Evolutionary conservation across 345 rosid genomes (phyloP).

Genomic region (Turnera subulata): DNA sequence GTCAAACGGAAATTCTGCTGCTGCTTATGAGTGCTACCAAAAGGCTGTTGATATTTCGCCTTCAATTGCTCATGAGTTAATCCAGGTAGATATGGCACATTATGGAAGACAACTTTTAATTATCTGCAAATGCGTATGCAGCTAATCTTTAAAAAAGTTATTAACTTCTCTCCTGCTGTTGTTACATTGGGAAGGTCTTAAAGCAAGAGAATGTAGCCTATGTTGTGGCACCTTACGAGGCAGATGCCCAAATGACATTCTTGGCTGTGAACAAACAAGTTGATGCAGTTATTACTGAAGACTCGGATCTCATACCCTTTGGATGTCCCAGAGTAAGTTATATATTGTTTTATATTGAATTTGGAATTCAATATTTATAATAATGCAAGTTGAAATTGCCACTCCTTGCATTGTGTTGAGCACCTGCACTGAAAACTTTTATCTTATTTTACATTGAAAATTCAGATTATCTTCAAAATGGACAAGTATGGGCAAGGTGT

Average conservation of each 20-base stretch:
- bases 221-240: slow-evolving; percentile 95
- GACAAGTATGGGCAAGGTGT: slow-evolving; percentile 94
- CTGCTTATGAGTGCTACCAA: slow-evolving; percentile 88
- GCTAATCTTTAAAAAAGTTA: not conserved
- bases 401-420: not conserved
- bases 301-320: slow-evolving; percentile 96
- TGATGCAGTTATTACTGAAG: slow-evolving; percentile 90
- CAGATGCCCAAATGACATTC: slow-evolving; percentile 97
- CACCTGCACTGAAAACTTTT: slow-evolving; percentile 3
- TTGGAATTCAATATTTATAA: not conserved
- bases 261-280: slow-evolving; percentile 78
- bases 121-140: no score
- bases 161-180: slow-evolving; percentile 1
- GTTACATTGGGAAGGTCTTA: slow-evolving; percentile 53
- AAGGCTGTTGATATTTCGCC: slow-evolving; percentile 98
- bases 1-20: slow-evolving; percentile 69
- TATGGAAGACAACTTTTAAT: not conserved
- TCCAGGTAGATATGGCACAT: slow-evolving; percentile 48
- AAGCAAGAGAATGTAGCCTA: slow-evolving; percentile 63
- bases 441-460: not conserved
- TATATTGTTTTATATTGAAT: not conserved
- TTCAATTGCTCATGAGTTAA: slow-evolving; percentile 72
- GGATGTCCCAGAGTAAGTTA: slow-evolving; percentile 92
- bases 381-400: no score
- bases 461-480: slow-evolving; percentile 87